Conservation (phyloP, 495 filamentous ascomycete genomes). For the Penicillium canariense region DNA sequence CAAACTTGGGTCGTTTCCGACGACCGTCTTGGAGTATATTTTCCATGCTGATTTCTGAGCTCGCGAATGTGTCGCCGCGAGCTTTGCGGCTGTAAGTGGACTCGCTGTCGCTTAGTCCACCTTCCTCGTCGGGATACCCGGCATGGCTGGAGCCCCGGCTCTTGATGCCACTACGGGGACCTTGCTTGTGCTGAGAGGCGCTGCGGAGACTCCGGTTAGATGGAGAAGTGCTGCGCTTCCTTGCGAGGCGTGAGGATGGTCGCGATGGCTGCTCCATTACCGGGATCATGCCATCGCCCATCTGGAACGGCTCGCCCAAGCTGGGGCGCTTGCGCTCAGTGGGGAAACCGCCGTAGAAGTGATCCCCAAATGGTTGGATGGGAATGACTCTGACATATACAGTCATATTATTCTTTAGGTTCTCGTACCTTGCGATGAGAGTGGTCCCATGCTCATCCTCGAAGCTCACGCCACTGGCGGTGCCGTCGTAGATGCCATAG, state of each 20-base stretch:
- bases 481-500: slow-evolving; percentile 82
- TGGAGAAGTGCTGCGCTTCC: slow-evolving; percentile 81
- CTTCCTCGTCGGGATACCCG: slow-evolving; percentile 61
- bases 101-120: slow-evolving; percentile 80
- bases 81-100: slow-evolving; percentile 70
- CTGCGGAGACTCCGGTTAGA: slow-evolving; percentile 74
- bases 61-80: slow-evolving; percentile 78
- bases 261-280: slow-evolving; percentile 59
- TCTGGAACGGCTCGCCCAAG: slow-evolving; percentile 56
- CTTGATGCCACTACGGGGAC: slow-evolving; percentile 62
- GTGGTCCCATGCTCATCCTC: slow-evolving; percentile 83
- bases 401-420: slow-evolving; percentile 82
- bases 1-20: slow-evolving; percentile 94
- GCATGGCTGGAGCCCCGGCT: slow-evolving; percentile 68
- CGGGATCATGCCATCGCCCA: slow-evolving; percentile 50
- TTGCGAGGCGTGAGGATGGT: slow-evolving; percentile 63
- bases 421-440: slow-evolving; percentile 93
- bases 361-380: slow-evolving; percentile 51
- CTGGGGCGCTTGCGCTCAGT: slow-evolving; percentile 48
- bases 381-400: slow-evolving; percentile 83
- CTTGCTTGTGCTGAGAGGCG: slow-evolving; percentile 71
- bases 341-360: slow-evolving; percentile 38
- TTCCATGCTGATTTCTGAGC: slow-evolving; percentile 93
- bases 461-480: slow-evolving; percentile 78
- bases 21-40: slow-evolving; percentile 97